phyloP scores from a whole-genome alignment of 1,284 basidiomycete species.

The Coriolopsis trogii region DNA sequence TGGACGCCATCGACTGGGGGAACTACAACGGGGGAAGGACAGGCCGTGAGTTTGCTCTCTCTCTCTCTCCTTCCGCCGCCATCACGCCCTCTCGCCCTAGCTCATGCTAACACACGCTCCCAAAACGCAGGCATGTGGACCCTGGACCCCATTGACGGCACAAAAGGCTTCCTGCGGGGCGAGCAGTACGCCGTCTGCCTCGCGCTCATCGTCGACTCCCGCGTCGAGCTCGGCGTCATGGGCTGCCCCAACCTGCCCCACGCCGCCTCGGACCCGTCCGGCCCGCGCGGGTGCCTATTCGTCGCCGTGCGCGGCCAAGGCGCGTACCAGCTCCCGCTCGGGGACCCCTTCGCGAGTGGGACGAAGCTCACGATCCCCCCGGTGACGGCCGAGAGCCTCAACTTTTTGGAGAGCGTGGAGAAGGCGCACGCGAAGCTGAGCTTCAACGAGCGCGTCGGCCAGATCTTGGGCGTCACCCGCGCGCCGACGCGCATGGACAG shows the following conservation, averaged over 20 bases:
- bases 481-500: slow-evolving; percentile 91
- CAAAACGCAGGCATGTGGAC: slow-evolving; percentile 77
- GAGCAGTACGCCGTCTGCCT: slow-evolving; percentile 98
- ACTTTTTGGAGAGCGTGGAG: slow-evolving; percentile 93
- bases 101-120: not conserved
- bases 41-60: slow-evolving; percentile 66
- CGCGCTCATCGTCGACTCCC: slow-evolving; percentile 84
- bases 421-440: slow-evolving; percentile 89
- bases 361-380: slow-evolving; percentile 52
- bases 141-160: slow-evolving; percentile 91
- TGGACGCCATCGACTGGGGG: slow-evolving; percentile 88
- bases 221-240: slow-evolving; percentile 89
- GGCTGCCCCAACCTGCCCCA: slow-evolving; percentile 94
- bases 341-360: slow-evolving; percentile 32
- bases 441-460: slow-evolving; percentile 78
- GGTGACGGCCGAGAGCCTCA: slow-evolving; percentile 51
- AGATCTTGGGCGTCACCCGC: slow-evolving; percentile 68
- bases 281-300: slow-evolving; percentile 80
- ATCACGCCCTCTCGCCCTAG: not conserved
- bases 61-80: not conserved
- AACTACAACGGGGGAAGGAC: slow-evolving; percentile 74
- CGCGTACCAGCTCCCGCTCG: slow-evolving; percentile 65
- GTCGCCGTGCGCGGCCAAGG: slow-evolving; percentile 85
- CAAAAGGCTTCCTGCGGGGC: slow-evolving; percentile 94
- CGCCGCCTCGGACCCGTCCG: slow-evolving; percentile 57